A percentile compares a stretch with the other conserved stretches of the same genome.
Evolutionary conservation across 2,329 filamentous ascomycete genomes (phyloP).

Genomic region (Aspergillus sp.): DNA sequence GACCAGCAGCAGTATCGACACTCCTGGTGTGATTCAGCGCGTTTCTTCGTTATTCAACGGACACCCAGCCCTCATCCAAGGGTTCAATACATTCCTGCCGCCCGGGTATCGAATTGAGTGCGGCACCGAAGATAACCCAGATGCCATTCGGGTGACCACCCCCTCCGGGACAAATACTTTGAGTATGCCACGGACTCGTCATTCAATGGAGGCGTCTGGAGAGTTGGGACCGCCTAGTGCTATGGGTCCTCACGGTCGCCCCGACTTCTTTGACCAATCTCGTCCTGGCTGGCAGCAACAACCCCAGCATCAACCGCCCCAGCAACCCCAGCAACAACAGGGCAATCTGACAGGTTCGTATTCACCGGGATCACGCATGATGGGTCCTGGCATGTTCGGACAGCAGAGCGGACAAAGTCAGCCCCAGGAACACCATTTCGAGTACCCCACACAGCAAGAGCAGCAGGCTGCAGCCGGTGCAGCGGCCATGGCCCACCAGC

Average conservation of each 20-base stretch:
- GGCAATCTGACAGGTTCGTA: constrained; percentile 36
- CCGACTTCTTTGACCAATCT: constrained; percentile 43
- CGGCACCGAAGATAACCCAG: constrained; percentile 87
- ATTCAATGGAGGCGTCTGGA: constrained; percentile 33
- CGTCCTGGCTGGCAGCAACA: constrained; percentile 41
- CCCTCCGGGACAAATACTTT: constrained; percentile 96
- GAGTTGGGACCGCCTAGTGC: constrained; percentile 33
- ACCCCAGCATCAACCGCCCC: constrained; percentile 19
- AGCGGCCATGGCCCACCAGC: constrained; percentile 55
- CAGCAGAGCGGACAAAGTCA: constrained; percentile 38
- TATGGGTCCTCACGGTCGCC: constrained; percentile 31
- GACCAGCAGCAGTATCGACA: constrained; percentile 69
- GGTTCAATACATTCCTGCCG: constrained; percentile 96
- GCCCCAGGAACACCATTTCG: constrained; percentile 44
- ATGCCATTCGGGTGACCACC: constrained; percentile 93
- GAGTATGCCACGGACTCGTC: constrained; percentile 60
- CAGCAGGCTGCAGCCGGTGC: constrained; percentile 48
- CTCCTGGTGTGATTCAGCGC: constrained; percentile 92
- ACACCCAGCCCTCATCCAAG: constrained; percentile 92
- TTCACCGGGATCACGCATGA: constrained; percentile 41
- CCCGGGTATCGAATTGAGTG: constrained; percentile 97
- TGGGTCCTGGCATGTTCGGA: constrained; percentile 35
- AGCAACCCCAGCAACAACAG: constrained; percentile 32
- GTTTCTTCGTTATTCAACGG: constrained; percentile 95
- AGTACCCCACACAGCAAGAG: constrained; percentile 44